Evolutionary conservation across 768 basidiomycete genomes (phyloP), one percentile per base, ranked within the genome.

Genomic region (Gloeopeniophorella convolvens): DNA sequence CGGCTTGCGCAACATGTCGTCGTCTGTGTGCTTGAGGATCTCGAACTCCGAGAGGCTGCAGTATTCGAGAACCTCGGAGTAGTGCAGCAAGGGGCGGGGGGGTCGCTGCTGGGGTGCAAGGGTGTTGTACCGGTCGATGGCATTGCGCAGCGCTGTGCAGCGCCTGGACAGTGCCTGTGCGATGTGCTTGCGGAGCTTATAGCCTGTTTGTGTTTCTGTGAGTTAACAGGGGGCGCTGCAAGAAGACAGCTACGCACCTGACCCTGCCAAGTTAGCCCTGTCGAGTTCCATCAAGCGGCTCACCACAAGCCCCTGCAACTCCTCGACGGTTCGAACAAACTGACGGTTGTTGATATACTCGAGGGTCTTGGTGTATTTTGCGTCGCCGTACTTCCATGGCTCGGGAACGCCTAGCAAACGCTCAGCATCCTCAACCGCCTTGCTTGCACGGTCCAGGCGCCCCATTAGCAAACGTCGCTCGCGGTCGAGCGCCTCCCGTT

Each of bases 161-260:
- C 45, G 35, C 5, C n/a, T 16, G 5, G 30, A 36, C 18, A 47
- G n/a, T 5, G 33, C 33, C n/a, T 35, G 15, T 13, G 30, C 35
- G 23, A 47, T 47, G 30, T 32, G 31, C 11, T 32, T 47, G 6
- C 45, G 45, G 8, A 47, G 21, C 23, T 47, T 47, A 28, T 47
- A 47, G 12, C 45, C 45, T 47, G 23, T 36, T 5, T 2, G 15
- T 15, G 10, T 13, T 18, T n/a, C 20, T 24, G 15, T n/a, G n/a
- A n/a, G n/a, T n/a, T n/a, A 8, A 34, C 13, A 5, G 31, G 18
- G 12, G 11, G 21, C 9, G 1, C 18, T 9, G 7, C 6, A 20
- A 24, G 23, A 6, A 16, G 4, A 9, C 21, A 15, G 8, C 6
- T 2, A 28, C 26, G 6, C 24, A 37, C 45, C 45, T 11, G 34